Conservation (phyloP, 2,329 filamentous ascomycete species). For the Colletotrichum sp. region DNA sequence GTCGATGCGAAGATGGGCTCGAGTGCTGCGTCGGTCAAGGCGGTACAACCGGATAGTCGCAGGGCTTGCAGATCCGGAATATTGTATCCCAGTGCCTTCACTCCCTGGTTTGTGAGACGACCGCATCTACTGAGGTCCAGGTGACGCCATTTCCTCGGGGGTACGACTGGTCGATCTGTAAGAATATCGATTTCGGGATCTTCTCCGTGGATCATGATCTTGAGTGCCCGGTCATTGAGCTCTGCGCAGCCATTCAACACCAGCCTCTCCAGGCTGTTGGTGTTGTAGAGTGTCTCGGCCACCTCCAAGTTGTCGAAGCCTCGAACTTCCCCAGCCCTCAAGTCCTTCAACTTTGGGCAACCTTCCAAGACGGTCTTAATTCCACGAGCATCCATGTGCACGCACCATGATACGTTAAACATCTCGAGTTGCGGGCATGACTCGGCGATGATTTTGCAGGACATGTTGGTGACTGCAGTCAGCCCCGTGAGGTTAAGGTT, state of each 20-base stretch:
- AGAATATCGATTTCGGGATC: constrained; percentile 83
- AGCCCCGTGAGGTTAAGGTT: constrained; percentile 88
- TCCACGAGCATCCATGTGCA: constrained; percentile 79
- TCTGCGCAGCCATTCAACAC: constrained; percentile 81
- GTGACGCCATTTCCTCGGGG: constrained; percentile 79
- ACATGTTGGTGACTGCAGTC: constrained; percentile 78
- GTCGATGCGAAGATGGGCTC: constrained; percentile 75
- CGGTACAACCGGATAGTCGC: constrained; percentile 79
- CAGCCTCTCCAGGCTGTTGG: constrained; percentile 83
- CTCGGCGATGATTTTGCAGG: constrained; percentile 84
- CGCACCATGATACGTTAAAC: constrained; percentile 93
- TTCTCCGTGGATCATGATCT: constrained; percentile 75
- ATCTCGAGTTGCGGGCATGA: constrained; percentile 82
- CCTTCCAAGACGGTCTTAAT: constrained; percentile 74
- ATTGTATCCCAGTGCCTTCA: constrained; percentile 75
- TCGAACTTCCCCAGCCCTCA: constrained; percentile 81
- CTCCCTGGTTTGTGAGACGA: constrained; percentile 72
- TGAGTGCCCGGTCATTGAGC: constrained; percentile 76
- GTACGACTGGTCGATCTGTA: constrained; percentile 76
- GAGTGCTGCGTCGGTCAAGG: constrained; percentile 76
- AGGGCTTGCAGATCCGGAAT: constrained; percentile 83
- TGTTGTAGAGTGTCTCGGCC: constrained; percentile 75
- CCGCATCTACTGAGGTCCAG: constrained; percentile 84
- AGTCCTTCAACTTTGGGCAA: constrained; percentile 76
- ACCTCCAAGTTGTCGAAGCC: constrained; percentile 80